These are phyloP conservation scores for Microdochium nivale DNA, from an alignment of 2,329 filamentous ascomycete genomes.

Conservation along the genomic window DNA sequence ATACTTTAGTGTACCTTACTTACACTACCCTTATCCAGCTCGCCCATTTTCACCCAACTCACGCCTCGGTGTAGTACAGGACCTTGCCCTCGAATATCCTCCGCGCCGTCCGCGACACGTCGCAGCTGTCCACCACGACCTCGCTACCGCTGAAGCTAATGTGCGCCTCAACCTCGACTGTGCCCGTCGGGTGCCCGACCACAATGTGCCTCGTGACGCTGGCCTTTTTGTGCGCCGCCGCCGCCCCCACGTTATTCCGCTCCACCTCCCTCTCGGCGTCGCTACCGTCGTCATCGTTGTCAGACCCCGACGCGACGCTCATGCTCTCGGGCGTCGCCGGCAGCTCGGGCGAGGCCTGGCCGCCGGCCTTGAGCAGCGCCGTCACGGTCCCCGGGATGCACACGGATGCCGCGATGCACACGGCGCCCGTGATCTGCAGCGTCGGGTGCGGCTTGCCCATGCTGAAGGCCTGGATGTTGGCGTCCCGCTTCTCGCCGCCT, in stretches of 20 bases:
- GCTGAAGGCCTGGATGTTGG: constrained; percentile 36
- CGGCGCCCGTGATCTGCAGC: constrained; percentile 41
- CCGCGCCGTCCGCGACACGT: constrained; percentile 20
- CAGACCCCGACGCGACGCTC: neutral
- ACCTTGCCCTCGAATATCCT: constrained; percentile 22
- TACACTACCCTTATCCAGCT: no score
- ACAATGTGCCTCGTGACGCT: constrained; percentile 2
- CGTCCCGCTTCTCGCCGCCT: constrained; percentile 17
- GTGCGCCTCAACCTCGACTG: constrained; percentile 15
- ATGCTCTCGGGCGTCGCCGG: neutral
- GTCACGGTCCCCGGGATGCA: constrained; percentile 30
- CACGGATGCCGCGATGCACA: constrained; percentile 36
- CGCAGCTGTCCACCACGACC: constrained; percentile 13
- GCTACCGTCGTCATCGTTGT: neutral
- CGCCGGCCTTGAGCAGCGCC: neutral
- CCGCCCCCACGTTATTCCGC: neutral
- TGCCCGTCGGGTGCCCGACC: constrained; percentile 20
- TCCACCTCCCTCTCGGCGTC: no score
- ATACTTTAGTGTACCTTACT: no score
- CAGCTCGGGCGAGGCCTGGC: neutral
- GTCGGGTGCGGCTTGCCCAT: constrained; percentile 42
- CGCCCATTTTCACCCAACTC: neutral
- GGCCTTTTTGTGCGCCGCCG: neutral
- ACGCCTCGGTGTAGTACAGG: constrained; percentile 12
- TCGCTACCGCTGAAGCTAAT: constrained; percentile 5